phyloP scores from a whole-genome alignment of 1,139 yeast species.

The Yamadazyma aaseri region DNA sequence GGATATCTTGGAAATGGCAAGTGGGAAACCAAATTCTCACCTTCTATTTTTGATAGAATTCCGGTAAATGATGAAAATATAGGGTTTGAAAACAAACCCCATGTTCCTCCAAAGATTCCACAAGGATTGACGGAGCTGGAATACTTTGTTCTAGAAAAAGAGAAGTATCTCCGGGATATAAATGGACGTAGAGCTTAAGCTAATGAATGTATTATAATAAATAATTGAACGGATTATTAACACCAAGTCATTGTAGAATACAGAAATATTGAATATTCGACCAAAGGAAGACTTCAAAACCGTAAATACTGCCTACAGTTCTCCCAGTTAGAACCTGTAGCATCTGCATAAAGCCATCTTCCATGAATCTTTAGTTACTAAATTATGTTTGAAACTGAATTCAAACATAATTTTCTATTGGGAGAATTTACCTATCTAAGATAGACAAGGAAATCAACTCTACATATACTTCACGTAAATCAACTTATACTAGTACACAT shows the following conservation, averaged over 20 bases:
- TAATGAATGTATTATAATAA: background rate
- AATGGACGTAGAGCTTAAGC: slow-evolving; percentile 35
- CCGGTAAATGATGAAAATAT: slow-evolving; percentile 23
- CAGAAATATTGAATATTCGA: background rate
- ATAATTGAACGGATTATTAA: background rate
- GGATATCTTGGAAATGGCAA: slow-evolving; percentile 43
- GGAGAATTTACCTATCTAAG: no score
- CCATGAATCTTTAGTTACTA: no score
- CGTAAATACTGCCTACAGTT: no score
- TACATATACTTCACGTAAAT: slow-evolving; percentile 4
- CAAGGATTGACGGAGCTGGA: slow-evolving; percentile 48
- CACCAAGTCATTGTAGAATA: background rate
- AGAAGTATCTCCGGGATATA: slow-evolving; percentile 41
- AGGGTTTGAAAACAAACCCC: slow-evolving; percentile 36
- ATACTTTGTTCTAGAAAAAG: slow-evolving; percentile 44
- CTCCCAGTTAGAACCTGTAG: no score
- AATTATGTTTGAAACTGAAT: no score
- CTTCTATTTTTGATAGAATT: slow-evolving; percentile 37
- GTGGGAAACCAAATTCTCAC: slow-evolving; percentile 36
- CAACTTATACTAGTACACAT: slow-evolving; percentile 14
- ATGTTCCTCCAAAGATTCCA: slow-evolving; percentile 57
- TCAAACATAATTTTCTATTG: no score
- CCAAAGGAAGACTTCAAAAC: no score
- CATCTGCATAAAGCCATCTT: no score
- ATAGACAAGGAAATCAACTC: background rate